phyloP scores from a whole-genome alignment of 2,329 filamentous ascomycete species.

The Plenodomus biglobosus region DNA sequence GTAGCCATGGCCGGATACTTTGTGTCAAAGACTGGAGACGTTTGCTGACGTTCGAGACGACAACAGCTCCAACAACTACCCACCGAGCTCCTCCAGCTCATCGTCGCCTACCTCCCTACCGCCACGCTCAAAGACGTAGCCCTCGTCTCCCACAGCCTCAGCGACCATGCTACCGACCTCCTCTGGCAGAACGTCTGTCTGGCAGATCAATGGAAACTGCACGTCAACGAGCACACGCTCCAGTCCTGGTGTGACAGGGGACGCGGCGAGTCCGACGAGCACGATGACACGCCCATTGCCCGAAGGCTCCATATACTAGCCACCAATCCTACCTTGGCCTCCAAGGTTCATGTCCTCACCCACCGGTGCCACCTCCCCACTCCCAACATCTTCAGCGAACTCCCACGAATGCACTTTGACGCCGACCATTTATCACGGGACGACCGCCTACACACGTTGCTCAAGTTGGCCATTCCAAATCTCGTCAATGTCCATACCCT shows the following conservation, averaged over 20 bases:
- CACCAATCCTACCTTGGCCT: constrained; percentile 45
- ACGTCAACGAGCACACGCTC: constrained; percentile 16
- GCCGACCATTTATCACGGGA: constrained; percentile 46
- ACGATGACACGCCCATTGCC: constrained; percentile 49
- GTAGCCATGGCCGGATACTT: too few species aligned
- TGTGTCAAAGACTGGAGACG: too few species aligned
- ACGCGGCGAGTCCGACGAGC: constrained; percentile 27
- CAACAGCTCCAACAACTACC: constrained; percentile 43
- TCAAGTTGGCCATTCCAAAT: constrained; percentile 43
- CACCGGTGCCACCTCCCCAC: constrained; percentile 52
- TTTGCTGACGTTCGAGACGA: too few species aligned
- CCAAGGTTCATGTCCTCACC: constrained; percentile 47
- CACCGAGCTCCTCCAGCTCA: constrained; percentile 46
- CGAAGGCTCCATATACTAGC: constrained; percentile 48
- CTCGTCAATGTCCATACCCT: constrained; percentile 50
- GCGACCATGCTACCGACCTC: constrained; percentile 40
- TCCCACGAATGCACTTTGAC: constrained; percentile 46
- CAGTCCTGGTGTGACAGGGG: constrained; percentile 16
- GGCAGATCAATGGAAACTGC: constrained; percentile 42
- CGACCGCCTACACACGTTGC: constrained; percentile 43
- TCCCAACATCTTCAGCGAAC: constrained; percentile 49
- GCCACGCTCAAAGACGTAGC: constrained; percentile 36
- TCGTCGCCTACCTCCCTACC: constrained; percentile 40
- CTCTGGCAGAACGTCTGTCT: constrained; percentile 49
- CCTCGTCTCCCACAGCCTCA: constrained; percentile 40